Percentiles rank a stretch among this genome's conserved stretches.
Conservation (phyloP, 306 rosid species). For the Echinosophora koreensis region DNA sequence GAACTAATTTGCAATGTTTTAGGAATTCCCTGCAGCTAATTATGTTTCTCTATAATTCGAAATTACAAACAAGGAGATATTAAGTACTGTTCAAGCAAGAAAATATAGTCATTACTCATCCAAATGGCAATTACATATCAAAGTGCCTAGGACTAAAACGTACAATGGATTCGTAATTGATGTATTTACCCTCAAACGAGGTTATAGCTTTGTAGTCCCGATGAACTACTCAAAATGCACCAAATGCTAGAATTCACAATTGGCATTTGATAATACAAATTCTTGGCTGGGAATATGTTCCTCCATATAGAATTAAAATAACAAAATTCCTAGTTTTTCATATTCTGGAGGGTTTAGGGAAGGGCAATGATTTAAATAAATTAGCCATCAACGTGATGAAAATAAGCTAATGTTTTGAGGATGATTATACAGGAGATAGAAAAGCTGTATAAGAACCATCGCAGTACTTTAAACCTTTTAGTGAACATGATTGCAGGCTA, state of each 20-base stretch:
- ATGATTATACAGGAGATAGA: slow-evolving; percentile 43
- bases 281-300: slow-evolving; percentile 35
- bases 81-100: background rate
- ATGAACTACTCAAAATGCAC: slow-evolving; percentile 9
- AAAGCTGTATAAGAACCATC: slow-evolving; percentile 56
- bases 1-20: background rate
- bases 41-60: background rate
- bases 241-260: slow-evolving; percentile 24
- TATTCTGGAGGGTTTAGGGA: slow-evolving; percentile 23
- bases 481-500: slow-evolving; percentile 44
- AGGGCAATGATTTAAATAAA: slow-evolving; percentile 35
- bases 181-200: slow-evolving; percentile 5
- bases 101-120: background rate
- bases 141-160: background rate
- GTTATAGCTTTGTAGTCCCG: background rate
- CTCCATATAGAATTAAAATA: slow-evolving; percentile 23
- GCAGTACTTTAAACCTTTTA: slow-evolving; percentile 49
- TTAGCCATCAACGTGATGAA: slow-evolving; percentile 29
- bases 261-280: slow-evolving; percentile 33
- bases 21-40: background rate
- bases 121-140: slow-evolving; percentile 5
- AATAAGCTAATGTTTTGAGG: slow-evolving; percentile 28
- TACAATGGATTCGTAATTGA: background rate
- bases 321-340: slow-evolving; percentile 8
- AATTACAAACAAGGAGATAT: background rate